phyloP scores from a whole-genome alignment of 169 alveolate genomes.

The Plasmodium sp. region DNA sequence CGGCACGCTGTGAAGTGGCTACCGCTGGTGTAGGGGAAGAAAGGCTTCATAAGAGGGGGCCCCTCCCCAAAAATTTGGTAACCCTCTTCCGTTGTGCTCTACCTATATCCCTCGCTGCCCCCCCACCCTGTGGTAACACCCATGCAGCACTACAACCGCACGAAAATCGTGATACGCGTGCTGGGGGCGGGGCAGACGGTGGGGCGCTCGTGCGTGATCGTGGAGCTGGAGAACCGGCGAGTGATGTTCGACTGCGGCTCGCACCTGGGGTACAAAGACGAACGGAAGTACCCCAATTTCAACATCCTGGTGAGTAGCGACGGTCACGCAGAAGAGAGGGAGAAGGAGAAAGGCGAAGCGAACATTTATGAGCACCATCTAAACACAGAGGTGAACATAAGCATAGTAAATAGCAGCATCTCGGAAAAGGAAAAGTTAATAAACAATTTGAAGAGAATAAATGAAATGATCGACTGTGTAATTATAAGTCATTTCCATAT shows the following conservation, averaged over 20 bases:
- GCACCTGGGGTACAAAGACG: slow-evolving; percentile 95
- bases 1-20: neutral
- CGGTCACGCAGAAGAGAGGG: neutral
- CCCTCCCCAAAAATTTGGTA: neutral
- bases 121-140: neutral
- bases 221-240: slow-evolving; percentile 92
- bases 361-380: slow-evolving; percentile 3
- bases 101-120: too few species aligned
- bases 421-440: slow-evolving; percentile 50
- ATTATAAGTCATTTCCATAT: slow-evolving; percentile 97
- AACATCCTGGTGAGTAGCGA: slow-evolving; percentile 75
- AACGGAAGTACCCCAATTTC: slow-evolving; percentile 96
- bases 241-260: slow-evolving; percentile 98
- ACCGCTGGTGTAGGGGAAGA: neutral
- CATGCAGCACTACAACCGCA: slow-evolving; percentile 28
- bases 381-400: slow-evolving; percentile 56
- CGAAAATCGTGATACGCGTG: slow-evolving; percentile 82
- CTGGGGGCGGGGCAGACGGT: slow-evolving; percentile 99
- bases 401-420: slow-evolving; percentile 57
- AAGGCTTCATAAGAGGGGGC: neutral
- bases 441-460: slow-evolving; percentile 45
- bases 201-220: slow-evolving; percentile 97
- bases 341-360: slow-evolving; percentile 3
- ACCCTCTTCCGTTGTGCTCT: too few species aligned
- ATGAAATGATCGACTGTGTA: slow-evolving; percentile 92